Evolutionary conservation across 345 rosid species (phyloP), one percentile per base, ranked within the genome.

Genomic region (Diplotaxis tenuifolia): DNA sequence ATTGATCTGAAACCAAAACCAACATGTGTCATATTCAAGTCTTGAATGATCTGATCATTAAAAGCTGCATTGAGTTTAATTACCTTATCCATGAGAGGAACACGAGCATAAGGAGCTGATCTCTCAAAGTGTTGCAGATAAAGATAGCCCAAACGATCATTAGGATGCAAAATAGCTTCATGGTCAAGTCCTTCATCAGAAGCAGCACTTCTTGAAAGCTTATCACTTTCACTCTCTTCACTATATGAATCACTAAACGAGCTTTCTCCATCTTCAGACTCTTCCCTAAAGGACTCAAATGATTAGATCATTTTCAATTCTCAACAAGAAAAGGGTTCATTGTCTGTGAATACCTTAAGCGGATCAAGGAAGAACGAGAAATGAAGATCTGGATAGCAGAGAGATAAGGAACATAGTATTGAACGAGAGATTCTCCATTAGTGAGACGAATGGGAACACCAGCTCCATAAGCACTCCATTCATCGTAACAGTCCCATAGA

Each of bases 381-480:
- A 92, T 88, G 83, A 86, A 96, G 75, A 96, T 92, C 78, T 96
- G 98, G 58, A 96, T 88, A 18, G 96, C 99, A 34, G 99, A 96
- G 74, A 96, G 92, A 69, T 92, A 96, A 63, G 99, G 99, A 42
- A 96, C 99, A 71, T 90, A 92, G 76, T 96, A 96, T 79, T 96
- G 99, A 73, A 90, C 89, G 71, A 96, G 84, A 49, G 93, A 86
- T 79, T 92, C 99, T 28, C 83, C 87, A 80, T 83, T 81, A 79
- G 72, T 50, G 74, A 88, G 71, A 65, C 54, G 79, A 68, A 96
- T 80, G 3, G 99, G 99, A 52, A 96, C 98, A 16, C 99, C 98
- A 65, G 97, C 99, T 54, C 99, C 99, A 80, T 96, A 96, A 16
- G 97, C 99, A 71, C 99, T 96, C 99, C 98, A 96, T 84, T 96